Evolutionary conservation across 495 filamentous ascomycete genomes (phyloP), one percentile per base, ranked within the genome.

Genomic region (Xylaria curta): DNA sequence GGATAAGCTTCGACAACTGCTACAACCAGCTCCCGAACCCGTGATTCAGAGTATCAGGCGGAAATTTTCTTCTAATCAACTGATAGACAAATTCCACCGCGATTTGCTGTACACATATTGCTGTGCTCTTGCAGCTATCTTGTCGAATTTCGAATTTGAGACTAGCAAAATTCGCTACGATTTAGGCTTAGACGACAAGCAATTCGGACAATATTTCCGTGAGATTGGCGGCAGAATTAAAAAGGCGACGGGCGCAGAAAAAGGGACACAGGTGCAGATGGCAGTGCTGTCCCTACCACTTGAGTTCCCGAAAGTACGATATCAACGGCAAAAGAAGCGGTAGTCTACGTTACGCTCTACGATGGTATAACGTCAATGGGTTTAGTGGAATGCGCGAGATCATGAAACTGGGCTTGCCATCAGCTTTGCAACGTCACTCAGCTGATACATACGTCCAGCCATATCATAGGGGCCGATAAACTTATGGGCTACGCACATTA

Each of bases 141-240:
- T 95, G 12, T 93, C 97, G 74, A 88, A 92, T 72, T 93, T 91
- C 73, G 89, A 90, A 54, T 91, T 93, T 31, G 93, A 97, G 79
- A 90, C 90, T 13, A 85, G 86, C 28, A 89, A 94, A 76, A 81
- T 98, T 71, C 88, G 89, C 69, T 89, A 92, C 59, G 96, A 99
- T 78, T 83, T 99, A 56, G 86, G 87, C 70, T 75, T 98, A 40
- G 93, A 96, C 72, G 87, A 88, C 65, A 88, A 86, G 74, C 84
- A 88, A 76, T 83, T 92, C 60, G 79, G 71, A 21, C 82, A 88
- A 72, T 95, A 94, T 76, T 97, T 95, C 85, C 80, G 84, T 42
- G 95, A 97, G 78, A 87, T 99, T 75, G 96, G 96, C 2, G 95
- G 93, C 38, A 85, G 82, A 71, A 80, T 91, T 19, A 83, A 72